A percentile compares a stretch with the other conserved stretches of the same genome.
Evolutionary conservation across 345 rosid genomes (phyloP).

Genomic region (Lepidium sativum): DNA sequence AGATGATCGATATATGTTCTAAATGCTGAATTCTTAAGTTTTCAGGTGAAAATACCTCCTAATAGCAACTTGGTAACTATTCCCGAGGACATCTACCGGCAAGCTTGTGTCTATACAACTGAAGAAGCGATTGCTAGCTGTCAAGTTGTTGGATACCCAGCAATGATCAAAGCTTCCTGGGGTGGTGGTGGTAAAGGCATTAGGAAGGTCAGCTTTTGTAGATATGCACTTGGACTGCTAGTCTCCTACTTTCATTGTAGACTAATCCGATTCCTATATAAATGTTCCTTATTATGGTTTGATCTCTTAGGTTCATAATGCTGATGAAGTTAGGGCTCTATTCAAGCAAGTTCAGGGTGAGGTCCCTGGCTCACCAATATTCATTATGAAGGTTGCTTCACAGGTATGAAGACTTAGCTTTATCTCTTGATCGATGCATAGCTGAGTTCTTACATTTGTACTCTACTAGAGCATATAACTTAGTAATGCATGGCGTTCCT

Average conservation of each 20-base stretch:
- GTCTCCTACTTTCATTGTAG: background rate
- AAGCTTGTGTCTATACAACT: conserved; percentile 95
- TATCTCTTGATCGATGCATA: conserved; percentile 15
- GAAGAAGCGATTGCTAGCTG: conserved; percentile 98
- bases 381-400: conserved; percentile 99
- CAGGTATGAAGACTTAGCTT: conserved; percentile 52
- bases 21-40: conserved; percentile 10
- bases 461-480: conserved; percentile 2
- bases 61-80: conserved; percentile 71
- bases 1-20: background rate
- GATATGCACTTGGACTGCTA: background rate
- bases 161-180: conserved; percentile 99
- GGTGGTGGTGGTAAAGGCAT: conserved; percentile 99
- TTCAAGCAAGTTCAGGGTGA: conserved; percentile 99
- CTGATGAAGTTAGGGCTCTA: conserved; percentile 92
- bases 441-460: background rate
- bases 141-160: conserved; percentile 97
- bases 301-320: conserved; percentile 73
- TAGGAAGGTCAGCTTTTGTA: conserved; percentile 66
- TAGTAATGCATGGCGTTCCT: conserved; percentile 14
- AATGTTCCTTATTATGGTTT: background rate
- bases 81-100: conserved; percentile 79
- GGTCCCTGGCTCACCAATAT: conserved; percentile 99
- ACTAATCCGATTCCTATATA: background rate
- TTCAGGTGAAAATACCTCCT: conserved; percentile 76